Evolutionary conservation across 306 rosid species (phyloP), one percentile per base, ranked within the genome.

Genomic region (Alnus rubra): DNA sequence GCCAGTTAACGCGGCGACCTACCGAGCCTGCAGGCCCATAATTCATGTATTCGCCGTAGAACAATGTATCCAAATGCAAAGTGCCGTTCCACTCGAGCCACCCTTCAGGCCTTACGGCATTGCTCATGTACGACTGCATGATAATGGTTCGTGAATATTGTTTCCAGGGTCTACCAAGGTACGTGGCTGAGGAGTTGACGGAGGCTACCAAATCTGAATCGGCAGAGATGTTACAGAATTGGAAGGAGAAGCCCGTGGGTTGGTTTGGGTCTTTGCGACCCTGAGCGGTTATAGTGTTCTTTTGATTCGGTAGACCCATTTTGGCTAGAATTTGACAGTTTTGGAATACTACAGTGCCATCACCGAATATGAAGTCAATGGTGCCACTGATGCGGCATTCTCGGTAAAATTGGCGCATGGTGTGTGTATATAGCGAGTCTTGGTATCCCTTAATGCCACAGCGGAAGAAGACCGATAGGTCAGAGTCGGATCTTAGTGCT

Each of bases 121-220:
- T 49, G 74, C 91, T 86, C 53, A 93, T 78, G 77, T 76, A 85
- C 0, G 91, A 81, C 47, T 95, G 89, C 94, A 95, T 84, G 72
- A 88, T 65, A 15, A 91, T 23, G 7, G 99, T 90, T 67, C 99
- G 59, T 0, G 99, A 95, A 71, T 73, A 93, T n/a, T 37, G 42
- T 88, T 88, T 93, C 99, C 98, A 95, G 0, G 98, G 99, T 53
- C 99, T 83, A 0, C 99, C 99, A 0, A 95, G 92, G 83, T 86
- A 95, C 0, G 96, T 90, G 1, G 69, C 19, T 0, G 84, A 86
- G 49, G 91, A 45, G 76, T 79, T 87, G 0, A 85, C 73, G 0
- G 4, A 73, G 18, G 86, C 67, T 8, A 28, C 10, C 30, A 94
- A 87, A 56, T 88, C 97, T 0, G 90, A 75, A 67, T 95, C 96